Evolutionary conservation across 345 rosid species (phyloP), one percentile per base, ranked within the genome.

Genomic region (Zanthoxylum bungeanum): DNA sequence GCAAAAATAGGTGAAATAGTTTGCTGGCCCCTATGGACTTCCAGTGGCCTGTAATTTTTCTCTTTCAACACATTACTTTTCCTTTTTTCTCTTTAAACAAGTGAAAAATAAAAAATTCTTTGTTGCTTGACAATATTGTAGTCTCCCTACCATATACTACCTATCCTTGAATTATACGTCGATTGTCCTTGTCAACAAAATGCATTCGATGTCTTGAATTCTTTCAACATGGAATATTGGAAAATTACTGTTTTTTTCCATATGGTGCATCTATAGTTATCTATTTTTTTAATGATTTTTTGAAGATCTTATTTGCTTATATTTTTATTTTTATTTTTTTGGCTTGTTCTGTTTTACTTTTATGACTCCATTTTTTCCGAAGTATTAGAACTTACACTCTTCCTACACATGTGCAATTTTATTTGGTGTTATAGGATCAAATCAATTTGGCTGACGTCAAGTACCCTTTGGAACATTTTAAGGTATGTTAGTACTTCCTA

Each of bases 361-460:
- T 44, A 1, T 44, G 49, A 14, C 4, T 5, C 49, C 30, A 8
- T 52, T 52, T 10, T 52, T 52, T 52, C 57, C 22, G 25, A 12
- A 30, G 60, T 25, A 28, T 56, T 6, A 52, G 28, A 14, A 44
- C 49, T 44, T 44, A 44, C 27, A 52, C 12, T 4, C 60, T 16
- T 14, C 12, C 12, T 25, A 16, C 36, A 19, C 42, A 28, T 46
- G 39, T 39, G 44, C 57, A 22, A 12, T 25, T 66, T 66, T 44
- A 49, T 34, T 56, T 74, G 28, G 30, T 82, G 47, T 74, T 88
- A 70, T 77, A 91, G 98, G 98, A 87, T 80, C 97, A 94, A 87
- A 89, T 94, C 78, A 89, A 88, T 68, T 69, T 94, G 91, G 84
- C 92, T 76, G 97, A 94, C 80, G 91, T 89, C 60, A 91, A 90